phyloP scores from a whole-genome alignment of 192 early-diverging fungal species.

The Coemansia sp. region DNA sequence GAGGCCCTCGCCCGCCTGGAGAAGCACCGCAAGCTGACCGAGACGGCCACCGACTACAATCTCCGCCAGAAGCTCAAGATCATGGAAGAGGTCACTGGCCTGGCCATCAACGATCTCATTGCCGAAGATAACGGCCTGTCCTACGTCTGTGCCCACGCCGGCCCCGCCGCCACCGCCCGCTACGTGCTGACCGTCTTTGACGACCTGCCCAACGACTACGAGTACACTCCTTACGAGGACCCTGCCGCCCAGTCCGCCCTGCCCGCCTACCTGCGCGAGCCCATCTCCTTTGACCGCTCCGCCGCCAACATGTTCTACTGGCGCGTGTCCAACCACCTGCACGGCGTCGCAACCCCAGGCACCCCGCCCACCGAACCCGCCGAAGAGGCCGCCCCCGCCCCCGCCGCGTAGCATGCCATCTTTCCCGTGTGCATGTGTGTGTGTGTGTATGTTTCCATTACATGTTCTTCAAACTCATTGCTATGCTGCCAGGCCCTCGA shows the following conservation, averaged over 20 bases:
- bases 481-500: not conserved
- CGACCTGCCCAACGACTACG: slow-evolving; percentile 36
- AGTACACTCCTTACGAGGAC: slow-evolving; percentile 34
- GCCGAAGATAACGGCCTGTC: slow-evolving; percentile 43
- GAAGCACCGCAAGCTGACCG: slow-evolving; percentile 34
- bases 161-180: slow-evolving; percentile 5
- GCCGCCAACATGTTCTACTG: slow-evolving; percentile 44
- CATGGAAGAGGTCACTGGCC: slow-evolving; percentile 35
- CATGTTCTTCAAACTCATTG: not conserved
- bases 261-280: slow-evolving; percentile 36
- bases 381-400: not conserved
- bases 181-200: slow-evolving; percentile 42
- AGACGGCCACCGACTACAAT: slow-evolving; percentile 42
- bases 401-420: slow-evolving; percentile 1
- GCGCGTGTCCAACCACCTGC: slow-evolving; percentile 43
- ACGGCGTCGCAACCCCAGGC: not conserved
- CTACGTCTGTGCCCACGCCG: slow-evolving; percentile 36
- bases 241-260: slow-evolving; percentile 10
- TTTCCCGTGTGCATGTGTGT: too few species aligned
- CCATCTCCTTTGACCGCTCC: slow-evolving; percentile 34
- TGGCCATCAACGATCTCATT: slow-evolving; percentile 33
- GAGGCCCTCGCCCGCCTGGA: slow-evolving; percentile 35
- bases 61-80: slow-evolving; percentile 35
- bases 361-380: not conserved
- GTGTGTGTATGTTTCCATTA: not conserved